Evolutionary conservation across 306 rosid species (phyloP), one percentile per base, ranked within the genome.

Genomic region (Amphicarpaea edgeworthii): DNA sequence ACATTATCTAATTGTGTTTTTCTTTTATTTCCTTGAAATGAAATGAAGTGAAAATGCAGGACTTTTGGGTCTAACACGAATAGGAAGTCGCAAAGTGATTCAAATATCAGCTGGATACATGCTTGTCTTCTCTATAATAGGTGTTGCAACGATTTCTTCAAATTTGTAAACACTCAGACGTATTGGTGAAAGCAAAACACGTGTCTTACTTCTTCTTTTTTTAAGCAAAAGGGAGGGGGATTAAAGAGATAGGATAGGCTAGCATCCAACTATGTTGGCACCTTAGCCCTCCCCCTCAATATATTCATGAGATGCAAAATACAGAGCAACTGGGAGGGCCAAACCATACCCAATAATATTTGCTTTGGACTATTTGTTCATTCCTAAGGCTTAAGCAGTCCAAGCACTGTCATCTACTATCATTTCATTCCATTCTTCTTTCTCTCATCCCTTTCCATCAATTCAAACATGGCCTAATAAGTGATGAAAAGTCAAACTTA

Each of bases 71-170:
- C 82, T 94, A 79, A 94, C 98, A 10, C 79, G 82, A 19, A 71
- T 90, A 68, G 93, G 96, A 81, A 93, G 98, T 28, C 83, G 97
- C 58, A 81, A 84, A 79, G 96, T 89, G 71, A 6, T 91, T 77
- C 93, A 91, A 83, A 83, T 91, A 51, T 49, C 97, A 38, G 97
- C 96, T 0, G 91, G 32, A 19, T 93, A 91, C 76, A 91, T 93
- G 98, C 6, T 93, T 41, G 87, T 89, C 89, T 93, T 93, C 87
- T 82, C 98, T 42, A 67, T 91, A 60, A 83, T 93, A 72, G 98
- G 98, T 91, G 38, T 49, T 63, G 15, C 45, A 68, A 58, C 41
- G 60, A 1, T 1, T 51, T 32, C 19, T 43, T 42, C 37, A 6
- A 51, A 42, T 57, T 53, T 53, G 40, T 64, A 14, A 57, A 28